Evolutionary conservation across 306 rosid species (phyloP).

Genomic region (Senna tora): DNA sequence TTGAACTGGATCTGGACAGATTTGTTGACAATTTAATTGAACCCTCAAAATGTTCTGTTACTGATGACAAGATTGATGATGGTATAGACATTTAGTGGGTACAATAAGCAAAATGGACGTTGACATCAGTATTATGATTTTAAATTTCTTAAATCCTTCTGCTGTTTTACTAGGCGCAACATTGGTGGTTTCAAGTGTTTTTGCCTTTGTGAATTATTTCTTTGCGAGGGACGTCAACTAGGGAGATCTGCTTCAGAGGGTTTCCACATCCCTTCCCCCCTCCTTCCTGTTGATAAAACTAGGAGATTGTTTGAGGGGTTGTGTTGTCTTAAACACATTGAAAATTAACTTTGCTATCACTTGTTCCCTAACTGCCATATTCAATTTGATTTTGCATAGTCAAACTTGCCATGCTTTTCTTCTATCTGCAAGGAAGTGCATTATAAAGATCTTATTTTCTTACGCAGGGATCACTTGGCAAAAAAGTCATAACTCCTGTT

Average conservation of each 20-base stretch:
- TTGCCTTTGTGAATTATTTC: neutral
- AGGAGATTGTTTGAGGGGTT: slow-evolving; percentile 21
- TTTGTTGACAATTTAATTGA: neutral
- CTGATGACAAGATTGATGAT: neutral
- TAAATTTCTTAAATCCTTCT: neutral
- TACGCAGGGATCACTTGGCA: slow-evolving; percentile 74
- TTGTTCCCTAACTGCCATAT: neutral
- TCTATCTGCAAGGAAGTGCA: slow-evolving; percentile 17
- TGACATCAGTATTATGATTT: slow-evolving; percentile 1
- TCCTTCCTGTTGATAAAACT: slow-evolving; percentile 24
- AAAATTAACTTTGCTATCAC: slow-evolving; percentile 5
- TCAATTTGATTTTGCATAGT: slow-evolving; percentile 1
- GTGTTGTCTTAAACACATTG: slow-evolving; percentile 12
- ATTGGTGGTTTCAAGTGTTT: slow-evolving; percentile 13
- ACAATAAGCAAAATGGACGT: neutral
- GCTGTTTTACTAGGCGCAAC: slow-evolving; percentile 10
- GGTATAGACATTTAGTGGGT: neutral
- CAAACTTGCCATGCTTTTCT: slow-evolving; percentile 26
- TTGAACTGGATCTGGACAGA: neutral
- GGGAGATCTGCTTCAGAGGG: neutral
- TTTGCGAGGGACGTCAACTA: neutral
- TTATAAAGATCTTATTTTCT: slow-evolving; percentile 35
- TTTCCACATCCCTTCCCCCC: neutral
- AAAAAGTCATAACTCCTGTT: slow-evolving; percentile 60
- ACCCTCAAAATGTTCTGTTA: neutral